These are phyloP conservation scores for Tulasnella sp. DNA, from an alignment of 768 basidiomycete genomes.

Conservation along the genomic window DNA sequence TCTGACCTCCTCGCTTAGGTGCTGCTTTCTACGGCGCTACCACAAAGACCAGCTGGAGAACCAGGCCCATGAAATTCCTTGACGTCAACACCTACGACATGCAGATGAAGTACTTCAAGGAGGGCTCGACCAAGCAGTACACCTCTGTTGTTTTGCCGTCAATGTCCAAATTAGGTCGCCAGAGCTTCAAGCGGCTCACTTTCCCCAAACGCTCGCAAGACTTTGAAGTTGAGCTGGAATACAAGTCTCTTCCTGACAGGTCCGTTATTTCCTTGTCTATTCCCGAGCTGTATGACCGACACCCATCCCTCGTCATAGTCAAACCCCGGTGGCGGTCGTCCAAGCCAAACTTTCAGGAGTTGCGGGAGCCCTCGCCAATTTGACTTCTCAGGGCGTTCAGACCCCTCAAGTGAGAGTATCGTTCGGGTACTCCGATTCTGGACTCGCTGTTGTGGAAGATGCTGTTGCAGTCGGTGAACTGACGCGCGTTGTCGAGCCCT, in stretches of 20 bases:
- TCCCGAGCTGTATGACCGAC: not conserved
- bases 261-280: conserved; percentile 40
- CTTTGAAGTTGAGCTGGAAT: conserved; percentile 75
- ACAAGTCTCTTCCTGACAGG: conserved; percentile 67
- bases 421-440: conserved; percentile 80
- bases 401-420: conserved; percentile 82
- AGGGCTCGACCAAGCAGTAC: conserved; percentile 64
- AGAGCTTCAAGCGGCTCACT: conserved; percentile 70
- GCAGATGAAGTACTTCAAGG: conserved; percentile 75
- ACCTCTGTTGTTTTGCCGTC: conserved; percentile 75
- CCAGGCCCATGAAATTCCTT: conserved; percentile 85
- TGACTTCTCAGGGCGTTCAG: conserved; percentile 80
- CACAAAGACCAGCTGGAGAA: conserved; percentile 81
- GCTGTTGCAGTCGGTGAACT: conserved; percentile 80
- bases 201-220: conserved; percentile 80
- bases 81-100: conserved; percentile 78
- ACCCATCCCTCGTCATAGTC: conserved; percentile 47
- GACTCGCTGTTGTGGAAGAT: conserved; percentile 78
- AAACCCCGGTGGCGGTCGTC: conserved; percentile 72
- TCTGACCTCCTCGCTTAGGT: conserved; percentile 45
- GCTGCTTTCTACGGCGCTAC: conserved; percentile 91
- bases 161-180: conserved; percentile 74
- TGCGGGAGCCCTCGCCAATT: conserved; percentile 73
- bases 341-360: conserved; percentile 76
- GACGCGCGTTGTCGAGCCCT: conserved; percentile 65